A percentile compares a stretch with the other conserved stretches of the same genome.
These are phyloP conservation scores for Rachicladosporium sp. DNA, from an alignment of 2,329 filamentous ascomycete species.

Conservation along the genomic window DNA sequence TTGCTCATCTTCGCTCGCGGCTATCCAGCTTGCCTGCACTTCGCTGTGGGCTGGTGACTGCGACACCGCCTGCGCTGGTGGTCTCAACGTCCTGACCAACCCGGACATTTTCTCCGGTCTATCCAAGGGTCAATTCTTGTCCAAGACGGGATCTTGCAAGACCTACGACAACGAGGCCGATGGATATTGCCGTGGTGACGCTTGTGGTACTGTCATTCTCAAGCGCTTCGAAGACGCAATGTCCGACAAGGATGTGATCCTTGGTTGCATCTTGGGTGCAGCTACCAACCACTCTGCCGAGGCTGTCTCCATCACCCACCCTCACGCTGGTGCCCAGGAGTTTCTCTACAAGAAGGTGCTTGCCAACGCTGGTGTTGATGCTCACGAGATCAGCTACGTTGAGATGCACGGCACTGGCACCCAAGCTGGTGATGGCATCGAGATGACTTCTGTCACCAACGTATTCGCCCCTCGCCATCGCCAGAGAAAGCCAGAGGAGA, in stretches of 20 bases:
- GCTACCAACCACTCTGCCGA: slow-evolving; percentile 74
- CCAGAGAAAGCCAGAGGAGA: slow-evolving; percentile 37
- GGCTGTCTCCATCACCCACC: slow-evolving; percentile 71
- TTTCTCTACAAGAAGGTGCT: slow-evolving; percentile 58
- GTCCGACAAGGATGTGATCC: slow-evolving; percentile 56
- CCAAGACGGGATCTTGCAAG: slow-evolving; percentile 63
- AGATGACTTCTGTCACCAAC: slow-evolving; percentile 65
- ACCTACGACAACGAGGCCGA: slow-evolving; percentile 72
- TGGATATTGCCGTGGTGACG: slow-evolving; percentile 72
- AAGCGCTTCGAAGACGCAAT: slow-evolving; percentile 71
- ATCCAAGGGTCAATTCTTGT: slow-evolving; percentile 65
- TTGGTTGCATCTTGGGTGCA: slow-evolving; percentile 64
- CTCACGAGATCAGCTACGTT: slow-evolving; percentile 67
- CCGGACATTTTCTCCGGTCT: slow-evolving; percentile 68
- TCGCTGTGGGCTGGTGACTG: slow-evolving; percentile 64
- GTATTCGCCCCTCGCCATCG: slow-evolving; percentile 45
- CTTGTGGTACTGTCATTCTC: slow-evolving; percentile 59
- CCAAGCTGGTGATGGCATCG: slow-evolving; percentile 69
- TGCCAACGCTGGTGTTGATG: slow-evolving; percentile 60
- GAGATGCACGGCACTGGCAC: slow-evolving; percentile 88
- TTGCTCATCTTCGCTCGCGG: slow-evolving; percentile 61
- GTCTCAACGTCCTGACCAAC: slow-evolving; percentile 66
- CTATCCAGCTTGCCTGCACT: slow-evolving; percentile 60
- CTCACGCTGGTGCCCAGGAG: slow-evolving; percentile 65
- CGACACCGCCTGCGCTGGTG: slow-evolving; percentile 70